Conservation (phyloP, 169 alveolate genomes). For the Eimeria acervulina region DNA sequence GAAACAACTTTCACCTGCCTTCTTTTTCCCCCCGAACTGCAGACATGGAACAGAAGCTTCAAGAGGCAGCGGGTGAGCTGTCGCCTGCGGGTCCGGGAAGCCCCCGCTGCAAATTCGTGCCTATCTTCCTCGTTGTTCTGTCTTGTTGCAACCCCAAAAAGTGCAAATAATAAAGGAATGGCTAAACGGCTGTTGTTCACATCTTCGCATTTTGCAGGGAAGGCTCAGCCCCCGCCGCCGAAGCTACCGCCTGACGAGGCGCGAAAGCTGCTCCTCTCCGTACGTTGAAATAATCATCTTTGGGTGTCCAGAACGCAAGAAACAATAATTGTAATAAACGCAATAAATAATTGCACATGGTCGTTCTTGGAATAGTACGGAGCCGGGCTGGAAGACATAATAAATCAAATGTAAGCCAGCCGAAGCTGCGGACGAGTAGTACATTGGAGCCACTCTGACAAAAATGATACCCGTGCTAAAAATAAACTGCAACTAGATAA, state of each 20-base stretch:
- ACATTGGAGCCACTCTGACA: background rate
- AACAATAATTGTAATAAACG: too few relatives aligned
- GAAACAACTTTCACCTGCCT: background rate
- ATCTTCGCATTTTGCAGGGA: background rate
- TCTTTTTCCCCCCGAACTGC: background rate
- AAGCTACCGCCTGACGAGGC: constrained; percentile 57
- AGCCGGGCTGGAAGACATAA: constrained; percentile 54
- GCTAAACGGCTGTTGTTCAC: background rate
- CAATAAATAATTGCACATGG: background rate
- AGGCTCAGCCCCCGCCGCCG: constrained; percentile 46
- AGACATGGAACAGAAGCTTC: constrained; percentile 25
- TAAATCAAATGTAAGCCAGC: constrained; percentile 30
- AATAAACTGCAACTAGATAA: background rate
- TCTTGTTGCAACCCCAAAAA: background rate
- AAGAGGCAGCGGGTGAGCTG: constrained; percentile 67
- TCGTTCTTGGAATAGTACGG: constrained; percentile 8
- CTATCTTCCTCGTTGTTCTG: background rate
- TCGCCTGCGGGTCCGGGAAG: background rate
- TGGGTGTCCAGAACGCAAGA: too few relatives aligned
- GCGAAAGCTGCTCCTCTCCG: constrained; percentile 69
- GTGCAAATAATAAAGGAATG: background rate
- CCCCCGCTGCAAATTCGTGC: background rate
- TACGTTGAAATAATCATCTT: background rate
- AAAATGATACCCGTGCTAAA: background rate
- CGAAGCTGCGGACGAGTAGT: background rate